Conservation (phyloP, 2,329 filamentous ascomycete genomes). For the Fusarium sp. region DNA sequence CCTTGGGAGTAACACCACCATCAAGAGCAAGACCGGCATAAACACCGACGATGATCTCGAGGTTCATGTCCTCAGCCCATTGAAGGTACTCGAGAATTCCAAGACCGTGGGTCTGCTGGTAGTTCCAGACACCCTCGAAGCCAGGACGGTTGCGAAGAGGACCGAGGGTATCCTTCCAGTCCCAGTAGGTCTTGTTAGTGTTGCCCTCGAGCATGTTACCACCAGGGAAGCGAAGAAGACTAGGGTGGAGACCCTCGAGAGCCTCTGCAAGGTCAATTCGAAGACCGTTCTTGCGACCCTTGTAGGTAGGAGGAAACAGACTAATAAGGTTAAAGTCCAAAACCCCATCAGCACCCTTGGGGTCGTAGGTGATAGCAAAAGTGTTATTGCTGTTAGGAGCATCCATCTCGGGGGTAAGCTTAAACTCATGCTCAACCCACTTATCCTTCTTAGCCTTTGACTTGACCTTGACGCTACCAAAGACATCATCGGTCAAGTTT, state of each 20-base stretch:
- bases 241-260: constrained; percentile 64
- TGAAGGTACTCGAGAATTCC: constrained; percentile 72
- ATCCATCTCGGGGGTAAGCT: constrained; percentile 57
- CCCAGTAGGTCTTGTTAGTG: constrained; percentile 58
- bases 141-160: constrained; percentile 67
- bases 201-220: constrained; percentile 70
- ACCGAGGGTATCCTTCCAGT: constrained; percentile 66
- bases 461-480: constrained; percentile 60
- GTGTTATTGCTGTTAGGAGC: constrained; percentile 68
- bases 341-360: constrained; percentile 54
- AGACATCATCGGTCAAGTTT: constrained; percentile 58
- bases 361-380: constrained; percentile 66
- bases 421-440: constrained; percentile 65
- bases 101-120: constrained; percentile 71
- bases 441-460: constrained; percentile 55
- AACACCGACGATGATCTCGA: constrained; percentile 68
- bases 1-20: constrained; percentile 62
- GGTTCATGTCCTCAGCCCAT: constrained; percentile 70
- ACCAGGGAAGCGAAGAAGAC: constrained; percentile 74
- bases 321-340: constrained; percentile 70
- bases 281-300: constrained; percentile 68
- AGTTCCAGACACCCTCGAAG: constrained; percentile 68
- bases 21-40: constrained; percentile 69
- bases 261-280: constrained; percentile 66
- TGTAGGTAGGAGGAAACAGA: constrained; percentile 71